A percentile compares a stretch with the other conserved stretches of the same genome.
Conservation (phyloP, 768 basidiomycete species). For the Ramaria sp. region DNA sequence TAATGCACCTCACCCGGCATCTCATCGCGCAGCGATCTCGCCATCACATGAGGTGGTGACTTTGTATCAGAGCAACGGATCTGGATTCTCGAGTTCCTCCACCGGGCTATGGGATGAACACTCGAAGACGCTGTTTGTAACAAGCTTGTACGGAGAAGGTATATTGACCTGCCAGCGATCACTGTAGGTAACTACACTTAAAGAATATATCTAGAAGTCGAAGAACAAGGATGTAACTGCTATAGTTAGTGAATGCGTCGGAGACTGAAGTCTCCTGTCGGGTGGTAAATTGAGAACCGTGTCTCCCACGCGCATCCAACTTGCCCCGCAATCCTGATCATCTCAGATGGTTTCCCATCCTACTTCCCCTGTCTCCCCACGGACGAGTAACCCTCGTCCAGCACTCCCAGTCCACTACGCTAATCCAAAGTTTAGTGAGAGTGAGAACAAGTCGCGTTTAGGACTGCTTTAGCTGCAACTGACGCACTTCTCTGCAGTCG, state of each 20-base stretch:
- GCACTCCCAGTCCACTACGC: conserved; percentile 38
- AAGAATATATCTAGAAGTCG: no score
- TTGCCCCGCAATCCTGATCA: not conserved
- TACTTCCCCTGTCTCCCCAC: not conserved
- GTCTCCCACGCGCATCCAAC: not conserved
- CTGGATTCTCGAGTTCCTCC: conserved; percentile 41
- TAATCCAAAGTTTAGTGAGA: conserved; percentile 37
- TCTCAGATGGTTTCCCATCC: conserved; percentile 1
- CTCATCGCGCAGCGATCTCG: conserved; percentile 26
- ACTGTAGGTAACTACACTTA: no score
- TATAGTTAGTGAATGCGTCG: not conserved
- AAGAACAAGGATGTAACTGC: not conserved
- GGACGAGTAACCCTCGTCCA: conserved; percentile 27
- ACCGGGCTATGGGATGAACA: conserved; percentile 41
- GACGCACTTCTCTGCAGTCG: conserved; percentile 20
- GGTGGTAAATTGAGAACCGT: not conserved
- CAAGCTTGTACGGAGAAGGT: conserved; percentile 49
- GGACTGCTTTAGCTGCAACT: conserved; percentile 13
- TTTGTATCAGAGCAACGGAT: conserved; percentile 67
- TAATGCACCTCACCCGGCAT: conserved; percentile 38
- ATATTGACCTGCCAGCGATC: conserved; percentile 33
- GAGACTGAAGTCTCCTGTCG: not conserved
- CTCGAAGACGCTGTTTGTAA: conserved; percentile 39
- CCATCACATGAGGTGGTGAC: conserved; percentile 38
- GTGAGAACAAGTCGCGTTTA: conserved; percentile 21